Base-by-base conservation (phyloP, 2,329 filamentous ascomycete species). In the Triangularia verruculosa region DNA sequence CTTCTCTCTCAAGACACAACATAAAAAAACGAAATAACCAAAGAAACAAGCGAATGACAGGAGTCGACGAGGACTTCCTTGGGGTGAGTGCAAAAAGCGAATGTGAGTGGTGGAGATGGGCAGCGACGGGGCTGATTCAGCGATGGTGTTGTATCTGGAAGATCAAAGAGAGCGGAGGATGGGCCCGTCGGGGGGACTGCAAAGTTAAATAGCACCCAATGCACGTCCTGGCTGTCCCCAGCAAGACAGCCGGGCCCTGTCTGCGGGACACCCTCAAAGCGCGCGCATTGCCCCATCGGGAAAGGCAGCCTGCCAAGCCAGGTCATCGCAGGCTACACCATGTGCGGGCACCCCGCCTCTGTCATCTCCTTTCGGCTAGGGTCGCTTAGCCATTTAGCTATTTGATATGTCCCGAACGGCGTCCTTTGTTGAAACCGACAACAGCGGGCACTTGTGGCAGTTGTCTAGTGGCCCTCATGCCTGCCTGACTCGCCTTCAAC, bases 1-100 rank as follows among this genome's bases (percentile, higher is more conserved):
- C 5, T 24, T 24, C 24, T 68, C 62, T 70, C 64, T 54, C 67
- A 64, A 71, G 72, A 76, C 73, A 73, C 72, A 75, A 79, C 80
- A 71, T 71, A 74, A 72, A 72, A 72, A 72, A 73, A 76, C 72
- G 72, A 72, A 75, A 77, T 77, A 78, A 80, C n/a, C n/a, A 80
- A 79, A 78, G 75, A 79, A 81, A 79, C 79, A 87, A 89, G 86
- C 86, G 86, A 89, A 85, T 87, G 86, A 88, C 86, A 87, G 86
- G 86, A 89, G 86, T 82, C 86, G 79, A 83, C 86, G 86, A 89
- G 86, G 86, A 86, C 85, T 88, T 88, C 86, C 86, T 86, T 76
- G 74, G 74, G 75, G 75, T 72, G 69, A 68, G 70, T 70, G 72
- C 68, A 68, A 71, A 70, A 71, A 68, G 69, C 68, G 69, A 71